Evolutionary conservation across 305 asterid genomes (phyloP).

Genomic region (Solanum hybrid): DNA sequence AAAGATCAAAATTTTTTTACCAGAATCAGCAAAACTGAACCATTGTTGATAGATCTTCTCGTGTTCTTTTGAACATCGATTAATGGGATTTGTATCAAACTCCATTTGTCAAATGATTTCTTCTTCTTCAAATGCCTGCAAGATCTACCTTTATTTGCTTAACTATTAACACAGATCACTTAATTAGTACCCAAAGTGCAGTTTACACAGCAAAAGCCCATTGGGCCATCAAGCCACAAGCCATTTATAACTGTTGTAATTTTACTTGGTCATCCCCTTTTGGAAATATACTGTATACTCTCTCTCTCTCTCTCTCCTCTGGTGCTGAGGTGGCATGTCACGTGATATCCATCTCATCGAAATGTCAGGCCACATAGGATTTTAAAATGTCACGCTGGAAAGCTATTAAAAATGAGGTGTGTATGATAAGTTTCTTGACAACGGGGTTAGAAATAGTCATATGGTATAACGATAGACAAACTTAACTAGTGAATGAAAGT

Average conservation of each 20-base stretch:
- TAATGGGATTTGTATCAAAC: constrained; percentile 66
- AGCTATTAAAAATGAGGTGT: not conserved
- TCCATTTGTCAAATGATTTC: constrained; percentile 37
- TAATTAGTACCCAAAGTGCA: not conserved
- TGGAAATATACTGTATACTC: not conserved
- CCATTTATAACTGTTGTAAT: not conserved
- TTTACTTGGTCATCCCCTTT: not conserved
- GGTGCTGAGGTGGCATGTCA: not conserved
- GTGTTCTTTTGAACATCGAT: constrained; percentile 70
- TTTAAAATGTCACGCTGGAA: not conserved
- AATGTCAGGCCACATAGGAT: not conserved
- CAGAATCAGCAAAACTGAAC: constrained; percentile 80
- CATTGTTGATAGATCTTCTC: constrained; percentile 75
- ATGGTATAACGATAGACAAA: too few relatives aligned
- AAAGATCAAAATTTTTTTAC: constrained; percentile 3
- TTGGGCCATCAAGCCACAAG: not conserved
- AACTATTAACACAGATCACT: not conserved
- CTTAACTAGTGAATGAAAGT: not conserved
- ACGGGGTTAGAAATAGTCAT: not conserved
- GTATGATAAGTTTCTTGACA: not conserved
- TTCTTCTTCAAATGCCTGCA: not conserved
- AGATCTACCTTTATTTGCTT: not conserved
- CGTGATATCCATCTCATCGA: not conserved
- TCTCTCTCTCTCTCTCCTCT: not conserved
- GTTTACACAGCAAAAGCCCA: not conserved